Conservation (phyloP, 352 stramenopile genomes). For the Pythium dissimile region DNA sequence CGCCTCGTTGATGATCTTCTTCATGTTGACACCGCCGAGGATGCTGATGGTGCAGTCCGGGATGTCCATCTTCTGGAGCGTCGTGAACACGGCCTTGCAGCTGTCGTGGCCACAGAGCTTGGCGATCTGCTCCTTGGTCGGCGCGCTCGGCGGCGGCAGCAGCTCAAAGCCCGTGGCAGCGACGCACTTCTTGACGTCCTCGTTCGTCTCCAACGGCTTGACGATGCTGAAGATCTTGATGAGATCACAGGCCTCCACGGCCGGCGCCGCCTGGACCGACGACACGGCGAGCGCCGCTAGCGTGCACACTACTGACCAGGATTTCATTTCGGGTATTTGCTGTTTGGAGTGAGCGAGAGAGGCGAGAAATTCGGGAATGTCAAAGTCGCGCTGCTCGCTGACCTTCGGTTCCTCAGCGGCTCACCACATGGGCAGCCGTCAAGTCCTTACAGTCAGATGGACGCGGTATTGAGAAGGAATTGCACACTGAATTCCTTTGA, state of each 20-base stretch:
- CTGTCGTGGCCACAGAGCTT: constrained; percentile 27
- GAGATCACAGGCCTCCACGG: constrained; percentile 25
- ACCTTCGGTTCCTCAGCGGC: too few species aligned
- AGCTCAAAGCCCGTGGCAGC: constrained; percentile 33
- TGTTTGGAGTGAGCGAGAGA: background rate
- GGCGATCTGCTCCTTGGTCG: constrained; percentile 28
- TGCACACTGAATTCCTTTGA: background rate
- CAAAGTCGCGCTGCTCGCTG: too few species aligned
- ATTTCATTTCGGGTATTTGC: constrained; percentile 4
- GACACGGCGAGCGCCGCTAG: constrained; percentile 12
- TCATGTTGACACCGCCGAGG: constrained; percentile 42
- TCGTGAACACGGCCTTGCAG: constrained; percentile 26
- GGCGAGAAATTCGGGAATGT: constrained; percentile 1
- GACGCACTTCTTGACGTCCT: constrained; percentile 31
- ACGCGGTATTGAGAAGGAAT: too few species aligned
- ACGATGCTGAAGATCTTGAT: constrained; percentile 34
- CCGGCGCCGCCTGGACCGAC: too few species aligned
- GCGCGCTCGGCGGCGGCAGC: constrained; percentile 23
- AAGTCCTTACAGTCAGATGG: too few species aligned
- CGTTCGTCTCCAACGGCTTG: constrained; percentile 31
- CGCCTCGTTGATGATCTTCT: constrained; percentile 24
- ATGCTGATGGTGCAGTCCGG: constrained; percentile 41
- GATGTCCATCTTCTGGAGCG: constrained; percentile 32
- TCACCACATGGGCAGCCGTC: too few species aligned
- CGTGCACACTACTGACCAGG: constrained; percentile 15